phyloP scores from a whole-genome alignment of 371 early-diverging fungal genomes.

The Syncephalastrum contaminatum region DNA sequence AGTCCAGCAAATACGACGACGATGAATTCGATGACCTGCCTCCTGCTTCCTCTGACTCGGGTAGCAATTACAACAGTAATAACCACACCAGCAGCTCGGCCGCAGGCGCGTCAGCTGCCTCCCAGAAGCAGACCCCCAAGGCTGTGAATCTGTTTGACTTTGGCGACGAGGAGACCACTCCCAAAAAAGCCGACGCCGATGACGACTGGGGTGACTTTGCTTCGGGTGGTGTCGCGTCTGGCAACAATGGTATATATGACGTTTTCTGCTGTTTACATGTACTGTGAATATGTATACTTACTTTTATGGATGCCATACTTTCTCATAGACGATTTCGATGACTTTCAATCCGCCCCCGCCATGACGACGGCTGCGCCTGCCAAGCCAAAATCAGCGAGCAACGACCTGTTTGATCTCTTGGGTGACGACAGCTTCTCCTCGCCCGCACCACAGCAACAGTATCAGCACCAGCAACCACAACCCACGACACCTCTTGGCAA shows the following conservation, averaged over 20 bases:
- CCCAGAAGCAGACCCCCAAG: conserved; percentile 21
- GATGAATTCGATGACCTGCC: conserved; percentile 18
- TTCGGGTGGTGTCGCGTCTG: conserved; percentile 33
- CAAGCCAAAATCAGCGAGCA: conserved; percentile 12
- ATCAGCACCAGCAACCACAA: conserved; percentile 14
- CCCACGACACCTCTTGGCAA: no score
- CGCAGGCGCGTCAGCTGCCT: conserved; percentile 14
- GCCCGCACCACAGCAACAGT: conserved; percentile 12
- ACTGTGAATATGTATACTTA: background rate
- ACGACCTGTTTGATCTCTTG: conserved; percentile 45
- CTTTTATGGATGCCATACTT: background rate
- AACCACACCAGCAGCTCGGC: conserved; percentile 5
- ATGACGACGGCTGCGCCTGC: conserved; percentile 7
- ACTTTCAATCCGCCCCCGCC: conserved; percentile 58
- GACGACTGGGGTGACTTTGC: conserved; percentile 61
- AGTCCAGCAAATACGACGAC: conserved; percentile 24
- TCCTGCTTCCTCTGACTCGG: conserved; percentile 5
- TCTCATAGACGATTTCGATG: conserved; percentile 55
- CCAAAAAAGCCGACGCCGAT: conserved; percentile 24
- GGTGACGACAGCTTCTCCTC: conserved; percentile 32
- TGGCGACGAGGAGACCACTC: conserved; percentile 40
- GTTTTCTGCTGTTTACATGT: no score
- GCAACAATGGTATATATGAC: conserved; percentile 22
- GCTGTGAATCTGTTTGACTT: conserved; percentile 64
- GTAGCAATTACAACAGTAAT: conserved; percentile 5